phyloP scores from a whole-genome alignment of 352 stramenopile species.

The Blastocystis sp. region DNA sequence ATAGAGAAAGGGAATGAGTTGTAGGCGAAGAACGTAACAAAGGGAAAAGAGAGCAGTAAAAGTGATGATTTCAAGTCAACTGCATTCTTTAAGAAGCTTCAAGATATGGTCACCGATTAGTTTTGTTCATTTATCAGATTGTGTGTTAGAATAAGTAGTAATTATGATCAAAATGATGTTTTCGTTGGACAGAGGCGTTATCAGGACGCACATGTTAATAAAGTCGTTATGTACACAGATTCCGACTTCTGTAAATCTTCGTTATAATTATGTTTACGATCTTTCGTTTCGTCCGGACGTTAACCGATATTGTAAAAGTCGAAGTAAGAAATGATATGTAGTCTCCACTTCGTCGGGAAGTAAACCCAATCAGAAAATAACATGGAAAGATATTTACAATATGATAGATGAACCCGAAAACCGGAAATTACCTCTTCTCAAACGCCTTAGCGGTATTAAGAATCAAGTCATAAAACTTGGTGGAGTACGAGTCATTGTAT shows the following conservation, averaged over 20 bases:
- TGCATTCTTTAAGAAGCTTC: slow-evolving; percentile 56
- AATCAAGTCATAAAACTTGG: slow-evolving; percentile 34
- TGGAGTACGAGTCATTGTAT: slow-evolving; percentile 22
- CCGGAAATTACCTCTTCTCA: not conserved
- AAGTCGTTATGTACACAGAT: not conserved
- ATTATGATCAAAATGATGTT: not conserved
- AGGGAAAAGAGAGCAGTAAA: slow-evolving; percentile 16
- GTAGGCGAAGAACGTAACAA: slow-evolving; percentile 54
- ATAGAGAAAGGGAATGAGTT: not conserved
- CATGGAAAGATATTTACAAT: slow-evolving; percentile 40
- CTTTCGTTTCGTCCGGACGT: not conserved
- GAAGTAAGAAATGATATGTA: not conserved
- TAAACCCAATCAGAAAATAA: not conserved
- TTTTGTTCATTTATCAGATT: too few relatives aligned
- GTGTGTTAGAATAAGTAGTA: not conserved
- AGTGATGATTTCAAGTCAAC: slow-evolving; percentile 55
- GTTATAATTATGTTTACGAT: not conserved
- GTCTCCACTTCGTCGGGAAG: not conserved
- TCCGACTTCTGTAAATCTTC: not conserved
- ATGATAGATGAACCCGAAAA: slow-evolving; percentile 46
- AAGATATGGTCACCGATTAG: not conserved
- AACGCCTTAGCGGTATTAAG: slow-evolving; percentile 2
- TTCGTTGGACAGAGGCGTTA: not conserved
- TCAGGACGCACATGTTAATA: not conserved
- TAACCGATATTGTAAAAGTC: not conserved